These are phyloP conservation scores for Rhizoctonia solani DNA, from an alignment of 1,284 basidiomycete genomes.

Conservation along the genomic window DNA sequence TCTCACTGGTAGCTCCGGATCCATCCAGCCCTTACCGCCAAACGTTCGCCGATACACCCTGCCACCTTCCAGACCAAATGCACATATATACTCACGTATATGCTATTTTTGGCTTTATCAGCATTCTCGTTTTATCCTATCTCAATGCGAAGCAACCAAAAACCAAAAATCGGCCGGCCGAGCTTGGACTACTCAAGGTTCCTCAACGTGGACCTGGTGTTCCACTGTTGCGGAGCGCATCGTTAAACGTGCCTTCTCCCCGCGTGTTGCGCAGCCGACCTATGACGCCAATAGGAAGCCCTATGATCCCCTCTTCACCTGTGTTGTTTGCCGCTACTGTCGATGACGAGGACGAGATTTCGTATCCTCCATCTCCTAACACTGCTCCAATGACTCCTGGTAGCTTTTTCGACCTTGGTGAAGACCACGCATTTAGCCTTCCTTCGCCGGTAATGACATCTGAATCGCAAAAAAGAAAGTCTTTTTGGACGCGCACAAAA, in stretches of 20 bases:
- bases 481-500: slow-evolving; percentile 1
- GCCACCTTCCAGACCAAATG: slow-evolving; percentile 69
- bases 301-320: slow-evolving; percentile 20
- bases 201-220: background rate
- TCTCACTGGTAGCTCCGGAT: slow-evolving; percentile 65
- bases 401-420: slow-evolving; percentile 30
- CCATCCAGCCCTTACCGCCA: slow-evolving; percentile 42
- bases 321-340: slow-evolving; percentile 2
- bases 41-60: slow-evolving; percentile 58
- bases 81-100: slow-evolving; percentile 65
- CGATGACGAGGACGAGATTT: slow-evolving; percentile 27
- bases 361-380: slow-evolving; percentile 18
- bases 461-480: background rate
- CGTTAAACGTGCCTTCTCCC: slow-evolving; percentile 9
- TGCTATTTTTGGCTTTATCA: slow-evolving; percentile 56
- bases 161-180: background rate
- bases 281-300: background rate
- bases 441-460: slow-evolving; percentile 4
- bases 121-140: slow-evolving; percentile 45
- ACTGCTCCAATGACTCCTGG: slow-evolving; percentile 16
- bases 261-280: slow-evolving; percentile 27
- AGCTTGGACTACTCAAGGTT: background rate
- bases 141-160: slow-evolving; percentile 17
- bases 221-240: slow-evolving; percentile 15
- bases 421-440: slow-evolving; percentile 27